phyloP scores from a whole-genome alignment of 139 green algal genomes.

The Coelastrella sp. region DNA sequence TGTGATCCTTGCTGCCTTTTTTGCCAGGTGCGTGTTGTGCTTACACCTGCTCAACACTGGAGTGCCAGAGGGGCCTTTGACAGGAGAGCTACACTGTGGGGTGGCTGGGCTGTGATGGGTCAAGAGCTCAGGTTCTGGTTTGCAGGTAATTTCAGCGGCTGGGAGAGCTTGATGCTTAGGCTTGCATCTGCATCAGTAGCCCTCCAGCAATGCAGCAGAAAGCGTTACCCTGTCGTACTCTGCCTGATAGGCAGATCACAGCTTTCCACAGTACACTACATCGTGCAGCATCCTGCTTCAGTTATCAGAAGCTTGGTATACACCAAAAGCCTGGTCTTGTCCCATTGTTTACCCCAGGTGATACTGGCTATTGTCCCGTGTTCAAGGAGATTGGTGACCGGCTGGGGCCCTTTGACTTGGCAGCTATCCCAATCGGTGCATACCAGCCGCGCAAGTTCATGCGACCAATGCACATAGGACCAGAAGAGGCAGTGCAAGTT shows the following conservation, averaged over 20 bases:
- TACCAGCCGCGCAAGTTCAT: conserved; percentile 65
- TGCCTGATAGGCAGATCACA: too few relatives aligned
- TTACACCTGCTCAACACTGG: conserved; percentile 76
- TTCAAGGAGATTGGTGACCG: conserved; percentile 78
- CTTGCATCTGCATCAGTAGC: too few relatives aligned
- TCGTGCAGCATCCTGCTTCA: too few relatives aligned
- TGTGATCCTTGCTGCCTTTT: too few relatives aligned
- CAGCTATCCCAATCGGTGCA: conserved; percentile 64
- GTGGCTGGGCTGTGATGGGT: conserved; percentile 58
- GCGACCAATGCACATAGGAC: conserved; percentile 72
- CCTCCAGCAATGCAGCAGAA: neutral
- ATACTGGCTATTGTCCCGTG: conserved; percentile 80
- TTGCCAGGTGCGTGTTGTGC: conserved; percentile 41
- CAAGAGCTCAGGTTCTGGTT: conserved; percentile 74
- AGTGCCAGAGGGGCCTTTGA: conserved; percentile 58
- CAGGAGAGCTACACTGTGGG: conserved; percentile 74
- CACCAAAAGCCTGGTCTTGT: neutral
- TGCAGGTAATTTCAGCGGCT: conserved; percentile 46
- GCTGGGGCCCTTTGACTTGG: conserved; percentile 78
- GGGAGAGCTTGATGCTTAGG: too few relatives aligned
- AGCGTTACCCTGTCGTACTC: too few relatives aligned
- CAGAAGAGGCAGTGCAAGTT: conserved; percentile 79
- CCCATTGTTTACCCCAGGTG: conserved; percentile 51
- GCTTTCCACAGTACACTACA: too few relatives aligned
- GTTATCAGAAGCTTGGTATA: too few relatives aligned